Evolutionary conservation across 179 eudicot genomes (phyloP), one percentile per base, ranked within the genome.

Genomic region (Camellia oleifera): DNA sequence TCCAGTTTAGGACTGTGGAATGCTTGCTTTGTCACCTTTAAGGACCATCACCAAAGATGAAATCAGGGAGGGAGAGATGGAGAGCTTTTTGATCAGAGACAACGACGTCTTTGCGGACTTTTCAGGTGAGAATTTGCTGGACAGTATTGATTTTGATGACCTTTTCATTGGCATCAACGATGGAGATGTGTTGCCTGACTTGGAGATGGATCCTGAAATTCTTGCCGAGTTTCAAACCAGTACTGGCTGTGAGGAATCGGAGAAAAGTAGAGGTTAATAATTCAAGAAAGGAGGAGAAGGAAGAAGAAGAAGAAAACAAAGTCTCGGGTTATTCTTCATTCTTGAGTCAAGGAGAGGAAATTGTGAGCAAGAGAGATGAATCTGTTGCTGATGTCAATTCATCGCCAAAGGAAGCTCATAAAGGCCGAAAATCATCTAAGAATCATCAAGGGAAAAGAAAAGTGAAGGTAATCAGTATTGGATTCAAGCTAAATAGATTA

Each of bases 151-250:
- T 74, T 93, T 94, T 54, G 98, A 93, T 20, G 94, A 94, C 57
- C 79, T 95, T 5, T 95, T 95, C 48, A 83, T 83, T 40, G 91
- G 92, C 18, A 90, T 94, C 78, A 87, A 84, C 5, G 88, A 88
- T 23, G 89, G 81, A 3, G 92, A 91, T 48, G 80, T 82, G 84
- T 62, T 95, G 69, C 98, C 97, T 7, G 92, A 92, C 87, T 83
- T 95, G 88, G 99, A 95, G 78, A 91, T 94, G 94, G 97, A 92
- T 83, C 85, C 99, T 14, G 97, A 94, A 23, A 88, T 95, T 26
- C 83, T 95, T 48, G 92, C 90, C 0, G 98, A 93, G 18, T 95
- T 95, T 77, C 90, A 97, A 4, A 68, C 87, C 67, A 86, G 92
- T 63, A 26, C 32, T 26, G 89, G 88, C 2, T 88, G 89, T 13